Base-by-base conservation (phyloP, 2,329 filamentous ascomycete genomes). In the Alternaria infectoria region DNA sequence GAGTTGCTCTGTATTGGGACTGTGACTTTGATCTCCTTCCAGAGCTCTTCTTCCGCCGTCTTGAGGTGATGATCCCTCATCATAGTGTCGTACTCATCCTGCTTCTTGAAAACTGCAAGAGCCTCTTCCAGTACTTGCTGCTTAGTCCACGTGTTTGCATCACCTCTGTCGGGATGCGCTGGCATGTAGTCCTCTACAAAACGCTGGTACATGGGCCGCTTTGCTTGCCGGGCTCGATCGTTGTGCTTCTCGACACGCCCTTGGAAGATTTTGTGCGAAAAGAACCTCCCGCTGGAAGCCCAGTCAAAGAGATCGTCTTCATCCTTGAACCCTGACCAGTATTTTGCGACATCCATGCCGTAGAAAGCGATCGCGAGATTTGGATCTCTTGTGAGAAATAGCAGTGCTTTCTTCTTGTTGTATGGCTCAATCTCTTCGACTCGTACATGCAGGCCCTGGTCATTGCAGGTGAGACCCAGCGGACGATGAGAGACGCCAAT, bases 111-210 rank as follows among this genome's bases (percentile, higher is more conserved):
- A 3, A 65, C 71, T 0, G 70, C 73, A 26, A 92, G 84, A 0
- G 87, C 89, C 54, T 87, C 83, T 0, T 83, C 70, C 0, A 85
- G 83, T 2, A 90, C 81, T 5, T 81, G 56, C 7, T 84, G 78
- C 21, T 89, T 69, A 6, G 69, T 74, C 62, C 69, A 71, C 2
- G 57, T 55, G 12, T 63, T 65, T n/a, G 21, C 32, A 21, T 65
- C 54, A 1, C 71, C 52, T 59, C 82, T 84, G 2, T 78, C 77
- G 2, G 83, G 80, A 61, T 86, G 86, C 3, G 71, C 72, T 0
- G 89, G 88, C n/a, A 91, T 77, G 65, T 87, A 93, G 6, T 89
- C 86, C 1, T 89, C 83, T 5, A 90, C 75, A 85, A 90, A 94
- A 6, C 76, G 74, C 2, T 81, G 80, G 73, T 88, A 93, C 26